Evolutionary conservation across 1,284 basidiomycete genomes (phyloP).

Genomic region (Leucoagaricus sp.): DNA sequence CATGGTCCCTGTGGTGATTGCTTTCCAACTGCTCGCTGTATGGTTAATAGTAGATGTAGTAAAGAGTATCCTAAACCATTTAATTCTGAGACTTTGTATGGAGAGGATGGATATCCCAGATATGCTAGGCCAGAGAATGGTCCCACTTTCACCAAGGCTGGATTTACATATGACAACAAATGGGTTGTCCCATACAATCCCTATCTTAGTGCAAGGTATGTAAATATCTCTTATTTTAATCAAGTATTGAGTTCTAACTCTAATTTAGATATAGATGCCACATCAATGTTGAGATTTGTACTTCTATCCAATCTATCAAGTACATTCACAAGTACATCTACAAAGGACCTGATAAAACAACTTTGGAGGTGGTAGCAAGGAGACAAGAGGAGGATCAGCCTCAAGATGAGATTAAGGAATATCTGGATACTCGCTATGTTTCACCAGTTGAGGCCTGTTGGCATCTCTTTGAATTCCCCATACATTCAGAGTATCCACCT

Average conservation of each 20-base stretch:
- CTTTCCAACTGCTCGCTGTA: conserved; percentile 29
- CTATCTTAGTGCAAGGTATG: neutral
- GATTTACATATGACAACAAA: conserved; percentile 7
- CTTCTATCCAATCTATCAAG: conserved; percentile 24
- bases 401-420: too few species aligned
- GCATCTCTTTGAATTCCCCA: too few species aligned
- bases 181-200: conserved; percentile 6
- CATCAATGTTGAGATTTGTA: conserved; percentile 27
- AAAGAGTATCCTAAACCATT: conserved; percentile 38
- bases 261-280: neutral
- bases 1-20: conserved; percentile 41
- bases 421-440: conserved; percentile 38
- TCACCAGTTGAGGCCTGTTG: too few species aligned
- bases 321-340: neutral
- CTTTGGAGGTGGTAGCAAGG: conserved; percentile 17
- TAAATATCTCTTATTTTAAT: too few species aligned
- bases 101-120: conserved; percentile 37
- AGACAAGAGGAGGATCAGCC: too few species aligned
- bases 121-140: conserved; percentile 24
- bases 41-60: too few species aligned
- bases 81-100: conserved; percentile 29
- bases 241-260: too few species aligned
- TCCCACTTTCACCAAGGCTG: neutral
- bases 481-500: conserved; percentile 31
- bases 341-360: conserved; percentile 16